Percentiles rank a stretch among this genome's conserved stretches.
Evolutionary conservation across 75 land plant species (phyloP).

Genomic region (Gnetum montanum): DNA sequence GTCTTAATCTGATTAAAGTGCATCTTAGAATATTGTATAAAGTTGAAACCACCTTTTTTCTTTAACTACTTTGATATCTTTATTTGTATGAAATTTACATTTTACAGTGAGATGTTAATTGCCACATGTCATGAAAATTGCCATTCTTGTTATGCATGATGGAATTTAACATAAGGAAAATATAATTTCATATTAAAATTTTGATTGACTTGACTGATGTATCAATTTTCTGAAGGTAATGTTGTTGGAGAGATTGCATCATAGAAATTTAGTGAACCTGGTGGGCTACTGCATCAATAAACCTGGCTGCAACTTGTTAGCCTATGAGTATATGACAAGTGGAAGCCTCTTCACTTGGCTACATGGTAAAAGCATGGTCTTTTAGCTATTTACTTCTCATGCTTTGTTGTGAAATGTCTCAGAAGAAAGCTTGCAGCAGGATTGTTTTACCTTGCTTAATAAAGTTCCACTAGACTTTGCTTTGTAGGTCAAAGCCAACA

Average conservation of each 20-base stretch:
- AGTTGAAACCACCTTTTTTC: too few species aligned
- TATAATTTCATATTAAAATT: neutral
- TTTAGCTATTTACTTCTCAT: too few species aligned
- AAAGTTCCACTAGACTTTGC: neutral
- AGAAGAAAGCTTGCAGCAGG: too few species aligned
- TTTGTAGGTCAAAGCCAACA: constrained; percentile 4
- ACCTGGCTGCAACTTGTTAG: constrained; percentile 23
- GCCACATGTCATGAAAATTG: neutral
- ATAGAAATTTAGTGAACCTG: constrained; percentile 40
- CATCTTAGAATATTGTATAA: too few species aligned
- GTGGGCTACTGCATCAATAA: constrained; percentile 38
- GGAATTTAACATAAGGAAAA: neutral
- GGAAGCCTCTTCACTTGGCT: constrained; percentile 24
- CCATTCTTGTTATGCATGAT: neutral
- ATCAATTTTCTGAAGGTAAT: constrained; percentile 21
- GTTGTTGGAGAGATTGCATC: constrained; percentile 38
- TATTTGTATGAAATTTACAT: neutral
- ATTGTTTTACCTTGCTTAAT: neutral
- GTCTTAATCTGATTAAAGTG: too few species aligned
- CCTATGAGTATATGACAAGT: constrained; percentile 34
- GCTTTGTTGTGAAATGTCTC: too few species aligned
- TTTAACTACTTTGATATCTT: neutral
- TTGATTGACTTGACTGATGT: neutral
- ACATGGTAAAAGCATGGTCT: constrained; percentile 21
- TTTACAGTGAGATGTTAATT: too few species aligned